Evolutionary conservation across 2,329 filamentous ascomycete species (phyloP).

Genomic region (Elsinoe arachidis): DNA sequence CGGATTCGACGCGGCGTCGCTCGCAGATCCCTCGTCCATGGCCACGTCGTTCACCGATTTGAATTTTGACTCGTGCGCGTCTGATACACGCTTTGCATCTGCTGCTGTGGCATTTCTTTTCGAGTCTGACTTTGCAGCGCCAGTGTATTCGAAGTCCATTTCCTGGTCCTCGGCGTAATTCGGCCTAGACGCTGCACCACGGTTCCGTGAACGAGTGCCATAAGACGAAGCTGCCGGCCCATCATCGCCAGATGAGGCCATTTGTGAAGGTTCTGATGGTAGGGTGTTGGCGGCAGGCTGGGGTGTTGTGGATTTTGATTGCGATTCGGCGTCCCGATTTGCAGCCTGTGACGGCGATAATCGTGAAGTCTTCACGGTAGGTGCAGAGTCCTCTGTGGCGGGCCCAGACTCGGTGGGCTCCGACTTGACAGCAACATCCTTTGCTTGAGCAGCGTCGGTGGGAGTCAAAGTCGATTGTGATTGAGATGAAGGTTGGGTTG

Average conservation of each 20-base stretch:
- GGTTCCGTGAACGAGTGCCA: conserved; percentile 88
- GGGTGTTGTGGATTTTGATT: conserved; percentile 6
- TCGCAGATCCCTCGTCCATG: conserved; percentile 38
- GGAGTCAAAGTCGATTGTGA: background rate
- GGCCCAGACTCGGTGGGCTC: background rate
- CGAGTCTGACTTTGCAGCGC: conserved; percentile 41
- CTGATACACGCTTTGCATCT: conserved; percentile 12
- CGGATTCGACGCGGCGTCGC: conserved; percentile 31
- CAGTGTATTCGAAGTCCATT: conserved; percentile 69
- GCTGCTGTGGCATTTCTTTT: conserved; percentile 45
- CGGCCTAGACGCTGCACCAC: conserved; percentile 66
- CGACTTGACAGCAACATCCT: conserved; percentile 8
- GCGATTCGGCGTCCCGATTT: background rate
- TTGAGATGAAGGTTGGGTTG: conserved; percentile 4
- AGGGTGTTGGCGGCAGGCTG: background rate
- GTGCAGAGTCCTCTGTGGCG: conserved; percentile 5
- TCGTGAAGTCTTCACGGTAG: background rate
- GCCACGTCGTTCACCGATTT: conserved; percentile 15
- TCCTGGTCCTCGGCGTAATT: conserved; percentile 93
- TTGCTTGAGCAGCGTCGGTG: background rate
- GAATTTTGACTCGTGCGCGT: conserved; percentile 19
- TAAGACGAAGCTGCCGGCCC: conserved; percentile 54
- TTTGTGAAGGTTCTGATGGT: conserved; percentile 3
- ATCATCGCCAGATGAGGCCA: conserved; percentile 18
- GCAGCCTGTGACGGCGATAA: conserved; percentile 3